phyloP scores from a whole-genome alignment of 208 protist species.

The Leptomonas pyrrhocoris region DNA sequence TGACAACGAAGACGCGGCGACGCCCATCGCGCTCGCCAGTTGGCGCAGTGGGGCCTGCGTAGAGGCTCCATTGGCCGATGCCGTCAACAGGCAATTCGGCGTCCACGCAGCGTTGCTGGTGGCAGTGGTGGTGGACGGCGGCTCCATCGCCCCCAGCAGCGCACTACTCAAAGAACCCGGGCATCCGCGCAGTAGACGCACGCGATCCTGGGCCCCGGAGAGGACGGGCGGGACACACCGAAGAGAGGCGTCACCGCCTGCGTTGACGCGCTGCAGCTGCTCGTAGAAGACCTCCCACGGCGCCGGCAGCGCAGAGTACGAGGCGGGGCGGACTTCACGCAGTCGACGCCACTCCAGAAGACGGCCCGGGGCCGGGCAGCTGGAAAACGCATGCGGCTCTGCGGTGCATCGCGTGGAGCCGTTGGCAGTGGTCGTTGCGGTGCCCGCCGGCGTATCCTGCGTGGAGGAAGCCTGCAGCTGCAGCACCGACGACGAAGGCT shows the following conservation, averaged over 20 bases:
- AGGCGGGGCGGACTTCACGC: conserved; percentile 12
- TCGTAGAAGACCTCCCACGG: conserved; percentile 30
- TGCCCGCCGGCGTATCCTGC: background rate
- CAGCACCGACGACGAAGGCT: background rate
- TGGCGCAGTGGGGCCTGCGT: background rate
- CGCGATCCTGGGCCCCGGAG: background rate
- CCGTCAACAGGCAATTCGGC: background rate
- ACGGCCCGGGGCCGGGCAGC: background rate
- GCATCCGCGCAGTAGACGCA: background rate
- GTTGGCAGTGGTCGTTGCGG: background rate
- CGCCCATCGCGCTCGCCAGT: background rate
- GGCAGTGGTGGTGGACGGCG: background rate
- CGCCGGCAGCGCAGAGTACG: conserved; percentile 24
- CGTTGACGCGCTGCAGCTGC: conserved; percentile 11
- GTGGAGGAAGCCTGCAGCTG: background rate
- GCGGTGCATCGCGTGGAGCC: background rate
- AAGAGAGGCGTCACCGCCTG: background rate
- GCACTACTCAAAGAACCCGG: background rate
- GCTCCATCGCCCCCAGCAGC: conserved; percentile 8
- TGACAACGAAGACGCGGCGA: background rate
- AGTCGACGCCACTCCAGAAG: conserved; percentile 13
- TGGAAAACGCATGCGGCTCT: conserved; percentile 10
- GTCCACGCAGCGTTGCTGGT: background rate
- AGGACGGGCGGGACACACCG: conserved; percentile 13
- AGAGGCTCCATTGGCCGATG: background rate